phyloP scores from a whole-genome alignment of 495 filamentous ascomycete species.

The Penicillium lividum region DNA sequence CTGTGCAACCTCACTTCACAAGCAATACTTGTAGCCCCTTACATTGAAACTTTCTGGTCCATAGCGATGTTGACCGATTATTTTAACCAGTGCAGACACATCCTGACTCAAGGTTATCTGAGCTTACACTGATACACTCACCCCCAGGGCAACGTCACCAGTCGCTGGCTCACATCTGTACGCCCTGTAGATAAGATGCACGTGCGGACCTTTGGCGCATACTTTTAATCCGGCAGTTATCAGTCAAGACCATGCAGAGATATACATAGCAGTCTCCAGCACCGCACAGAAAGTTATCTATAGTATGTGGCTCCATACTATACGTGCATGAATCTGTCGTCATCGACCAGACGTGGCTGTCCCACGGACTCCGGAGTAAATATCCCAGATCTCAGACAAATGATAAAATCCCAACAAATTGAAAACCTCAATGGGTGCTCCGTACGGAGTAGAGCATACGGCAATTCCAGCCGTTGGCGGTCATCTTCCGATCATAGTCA shows the following conservation, averaged over 20 bases:
- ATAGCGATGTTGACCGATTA: background rate
- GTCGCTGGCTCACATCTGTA: background rate
- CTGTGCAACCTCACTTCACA: constrained; percentile 3
- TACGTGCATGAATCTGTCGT: background rate
- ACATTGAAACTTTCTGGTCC: background rate
- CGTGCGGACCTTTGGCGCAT: background rate
- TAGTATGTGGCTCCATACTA: background rate
- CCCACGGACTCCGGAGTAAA: background rate
- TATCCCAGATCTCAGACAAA: background rate
- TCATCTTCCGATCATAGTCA: background rate
- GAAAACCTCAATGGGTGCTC: background rate
- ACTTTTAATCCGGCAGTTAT: background rate
- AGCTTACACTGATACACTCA: background rate
- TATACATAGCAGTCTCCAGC: background rate
- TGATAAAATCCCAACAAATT: background rate
- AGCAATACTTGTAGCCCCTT: constrained; percentile 3
- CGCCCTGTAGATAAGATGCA: background rate
- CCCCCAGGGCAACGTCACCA: background rate
- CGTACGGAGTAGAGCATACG: background rate
- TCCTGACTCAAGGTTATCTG: background rate
- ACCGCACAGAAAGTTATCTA: background rate
- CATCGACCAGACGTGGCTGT: background rate
- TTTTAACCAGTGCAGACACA: background rate
- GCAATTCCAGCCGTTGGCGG: background rate
- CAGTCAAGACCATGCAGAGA: background rate